Conservation (phyloP, 768 basidiomycete genomes). For the Xerocomellus chrysenteron region DNA sequence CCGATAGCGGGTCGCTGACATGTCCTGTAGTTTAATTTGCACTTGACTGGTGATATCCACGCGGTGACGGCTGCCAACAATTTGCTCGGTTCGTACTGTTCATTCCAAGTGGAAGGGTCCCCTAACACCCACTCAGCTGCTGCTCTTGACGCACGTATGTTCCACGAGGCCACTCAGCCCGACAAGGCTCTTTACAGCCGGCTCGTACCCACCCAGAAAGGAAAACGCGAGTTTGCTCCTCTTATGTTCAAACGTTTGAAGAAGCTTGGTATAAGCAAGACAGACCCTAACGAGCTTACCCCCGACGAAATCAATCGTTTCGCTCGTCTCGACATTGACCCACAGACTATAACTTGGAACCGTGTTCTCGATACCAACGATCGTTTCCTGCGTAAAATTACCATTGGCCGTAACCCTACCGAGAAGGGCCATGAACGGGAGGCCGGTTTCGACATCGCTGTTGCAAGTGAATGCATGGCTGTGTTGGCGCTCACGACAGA, state of each 20-base stretch:
- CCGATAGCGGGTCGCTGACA: conserved; percentile 2
- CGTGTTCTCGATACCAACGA: conserved; percentile 97
- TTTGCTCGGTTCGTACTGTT: conserved; percentile 62
- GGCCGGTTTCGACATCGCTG: conserved; percentile 95
- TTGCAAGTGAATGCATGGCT: conserved; percentile 98
- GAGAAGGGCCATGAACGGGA: conserved; percentile 88
- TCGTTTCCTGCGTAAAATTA: conserved; percentile 92
- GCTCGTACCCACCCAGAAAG: conserved; percentile 90
- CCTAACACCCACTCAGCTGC: conserved; percentile 58
- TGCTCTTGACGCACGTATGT: conserved; percentile 94
- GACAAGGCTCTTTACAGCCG: conserved; percentile 95
- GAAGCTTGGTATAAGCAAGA: conserved; percentile 95
- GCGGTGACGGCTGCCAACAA: conserved; percentile 98
- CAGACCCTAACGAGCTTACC: conserved; percentile 86
- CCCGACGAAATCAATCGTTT: conserved; percentile 90
- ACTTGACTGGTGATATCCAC: conserved; percentile 96
- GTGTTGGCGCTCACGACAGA: conserved; percentile 90
- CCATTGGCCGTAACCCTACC: conserved; percentile 85
- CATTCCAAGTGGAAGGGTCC: neutral
- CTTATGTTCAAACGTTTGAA: conserved; percentile 94
- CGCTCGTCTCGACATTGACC: conserved; percentile 89
- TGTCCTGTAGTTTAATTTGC: conserved; percentile 78
- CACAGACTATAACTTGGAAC: conserved; percentile 94
- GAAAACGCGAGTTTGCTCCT: conserved; percentile 90
- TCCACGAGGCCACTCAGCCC: conserved; percentile 93